Evolutionary conservation across 805 yeast species (phyloP), one percentile per base, ranked within the genome.

Genomic region (Starmerella floricola): DNA sequence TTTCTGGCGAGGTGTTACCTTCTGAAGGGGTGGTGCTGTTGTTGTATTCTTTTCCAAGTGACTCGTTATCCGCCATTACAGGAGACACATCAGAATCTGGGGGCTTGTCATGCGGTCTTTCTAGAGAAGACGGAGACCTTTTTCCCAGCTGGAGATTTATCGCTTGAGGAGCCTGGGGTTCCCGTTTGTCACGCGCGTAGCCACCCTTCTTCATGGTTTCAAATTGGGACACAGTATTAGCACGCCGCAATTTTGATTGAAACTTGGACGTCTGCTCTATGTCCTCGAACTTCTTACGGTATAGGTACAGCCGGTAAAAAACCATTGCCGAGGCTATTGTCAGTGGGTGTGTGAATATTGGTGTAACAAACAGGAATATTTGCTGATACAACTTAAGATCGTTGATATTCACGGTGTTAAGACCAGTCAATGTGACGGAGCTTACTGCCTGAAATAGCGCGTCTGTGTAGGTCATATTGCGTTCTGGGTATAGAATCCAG

Each of bases 351-450:
- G 93, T 73, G 17, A 85, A 52, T 48, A 75, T 66, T 23, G 87
- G 63, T 2, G 75, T 46, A 11, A 82, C 49, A 56, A 78, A 84
- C 2, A 88, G 60, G 8, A 72, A 66, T 13, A 86, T 71, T 57
- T 88, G 97, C 60, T 91, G 98, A 62, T 79, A 88, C 34, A 81
- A 58, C 0, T 68, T 62, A 43, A 87, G 50, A 0, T 65, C 61
- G 57, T 84, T 84, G 30, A 79, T 49, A 52, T 85, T 74, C 19
- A 83, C 66, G 0, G 95, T 79, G 57, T 85, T 86, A 42, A 91
- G 63, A 1, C 99, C 99, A 0, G 95, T 94, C 57, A 88, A 95
- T 1, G 97, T 85, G 1, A 79, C 63, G 0, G 91, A 76, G 10
- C 94, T 88, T 10, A 78, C 65, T 0, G 86, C 71, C 42, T 83